These are phyloP conservation scores for Aspergillus niger DNA, from an alignment of 2,329 filamentous ascomycete genomes.

Conservation along the genomic window DNA sequence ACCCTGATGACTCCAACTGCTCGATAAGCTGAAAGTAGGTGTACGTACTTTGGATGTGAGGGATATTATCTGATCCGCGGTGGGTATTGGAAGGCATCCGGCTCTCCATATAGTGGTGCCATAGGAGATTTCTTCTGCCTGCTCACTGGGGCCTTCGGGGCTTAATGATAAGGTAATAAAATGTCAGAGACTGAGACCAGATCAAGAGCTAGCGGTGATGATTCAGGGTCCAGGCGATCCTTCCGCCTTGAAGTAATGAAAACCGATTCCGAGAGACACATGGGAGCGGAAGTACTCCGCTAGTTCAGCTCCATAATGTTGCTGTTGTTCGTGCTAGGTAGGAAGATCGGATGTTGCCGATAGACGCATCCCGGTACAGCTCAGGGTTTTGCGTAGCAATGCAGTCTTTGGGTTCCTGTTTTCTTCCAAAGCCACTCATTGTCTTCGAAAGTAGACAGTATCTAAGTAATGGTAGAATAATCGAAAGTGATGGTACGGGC, in stretches of 20 bases:
- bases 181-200: not conserved
- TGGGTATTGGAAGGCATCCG: not conserved
- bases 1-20: not conserved
- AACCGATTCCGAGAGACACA: not conserved
- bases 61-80: not conserved
- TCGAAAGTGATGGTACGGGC: too few relatives aligned
- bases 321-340: not conserved
- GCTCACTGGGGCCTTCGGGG: not conserved
- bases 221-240: not conserved
- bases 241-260: not conserved
- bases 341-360: too few relatives aligned
- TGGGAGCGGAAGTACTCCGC: not conserved
- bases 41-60: not conserved
- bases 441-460: too few relatives aligned
- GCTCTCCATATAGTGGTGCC: not conserved
- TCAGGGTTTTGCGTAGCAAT: too few relatives aligned
- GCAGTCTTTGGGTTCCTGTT: too few relatives aligned
- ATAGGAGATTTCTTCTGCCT: not conserved
- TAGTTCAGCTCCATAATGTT: not conserved
- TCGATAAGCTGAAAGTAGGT: not conserved
- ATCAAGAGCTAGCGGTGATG: not conserved
- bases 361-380: too few relatives aligned
- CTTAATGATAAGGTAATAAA: not conserved
- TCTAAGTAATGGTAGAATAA: too few relatives aligned
- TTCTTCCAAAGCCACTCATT: too few relatives aligned